Evolutionary conservation across 2,329 filamentous ascomycete species (phyloP).

Genomic region (Talaromyces atroroseus): DNA sequence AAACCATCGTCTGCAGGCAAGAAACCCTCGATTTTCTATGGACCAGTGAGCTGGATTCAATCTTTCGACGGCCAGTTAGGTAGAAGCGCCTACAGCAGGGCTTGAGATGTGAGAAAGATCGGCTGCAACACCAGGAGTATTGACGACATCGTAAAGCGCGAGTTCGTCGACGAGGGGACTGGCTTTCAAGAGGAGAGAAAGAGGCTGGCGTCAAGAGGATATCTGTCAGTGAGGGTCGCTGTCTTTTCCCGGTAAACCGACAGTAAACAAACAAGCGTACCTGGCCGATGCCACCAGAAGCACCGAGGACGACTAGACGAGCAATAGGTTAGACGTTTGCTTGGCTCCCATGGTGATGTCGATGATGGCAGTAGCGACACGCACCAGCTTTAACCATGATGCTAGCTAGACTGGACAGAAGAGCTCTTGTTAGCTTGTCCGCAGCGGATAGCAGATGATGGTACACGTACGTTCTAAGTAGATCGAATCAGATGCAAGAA

Average conservation of each 20-base stretch:
- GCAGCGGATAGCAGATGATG: not conserved
- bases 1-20: constrained; percentile 80
- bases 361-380: constrained; percentile 6
- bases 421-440: constrained; percentile 6
- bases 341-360: not conserved
- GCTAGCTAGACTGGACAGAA: constrained; percentile 12
- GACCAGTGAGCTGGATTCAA: constrained; percentile 23
- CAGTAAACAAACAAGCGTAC: constrained; percentile 44
- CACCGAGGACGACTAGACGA: constrained; percentile 72
- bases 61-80: constrained; percentile 7
- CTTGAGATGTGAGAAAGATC: constrained; percentile 98
- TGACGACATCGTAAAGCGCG: constrained; percentile 97
- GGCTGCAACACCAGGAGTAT: constrained; percentile 91
- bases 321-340: not conserved
- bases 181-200: constrained; percentile 93
- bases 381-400: constrained; percentile 47
- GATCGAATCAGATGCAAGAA: not conserved
- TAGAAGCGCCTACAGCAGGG: constrained; percentile 59
- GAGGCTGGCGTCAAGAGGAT: constrained; percentile 55
- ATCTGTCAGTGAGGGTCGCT: not conserved
- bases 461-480: not conserved
- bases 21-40: constrained; percentile 77
- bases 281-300: constrained; percentile 97
- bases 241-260: not conserved
- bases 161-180: constrained; percentile 85